Conservation (phyloP, 306 rosid species). For the Calophaca sinica region DNA sequence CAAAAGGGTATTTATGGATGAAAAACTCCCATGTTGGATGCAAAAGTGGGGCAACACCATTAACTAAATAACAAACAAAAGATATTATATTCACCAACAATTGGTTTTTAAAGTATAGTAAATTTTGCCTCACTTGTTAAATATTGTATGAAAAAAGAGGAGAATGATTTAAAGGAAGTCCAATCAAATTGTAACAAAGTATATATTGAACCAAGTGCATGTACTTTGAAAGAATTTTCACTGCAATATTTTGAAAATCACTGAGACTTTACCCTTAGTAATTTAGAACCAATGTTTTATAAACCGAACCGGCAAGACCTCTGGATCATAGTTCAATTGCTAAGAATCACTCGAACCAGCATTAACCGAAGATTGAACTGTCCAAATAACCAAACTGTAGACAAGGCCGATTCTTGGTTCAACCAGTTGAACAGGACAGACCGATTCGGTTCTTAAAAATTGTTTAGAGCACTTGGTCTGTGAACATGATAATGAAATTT, state of each 20-base stretch:
- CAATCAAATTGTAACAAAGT: not conserved
- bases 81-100: conserved; percentile 17
- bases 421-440: no score
- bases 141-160: conserved; percentile 9
- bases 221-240: conserved; percentile 7
- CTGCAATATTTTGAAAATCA: not conserved
- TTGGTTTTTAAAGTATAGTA: not conserved
- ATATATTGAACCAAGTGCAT: not conserved
- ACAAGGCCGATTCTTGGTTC: no score
- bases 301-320: no score
- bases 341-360: no score
- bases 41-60: conserved; percentile 64
- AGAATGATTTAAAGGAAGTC: conserved; percentile 5
- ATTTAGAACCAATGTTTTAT: no score
- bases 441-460: no score
- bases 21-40: conserved; percentile 41
- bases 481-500: not conserved
- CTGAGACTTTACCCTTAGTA: not conserved
- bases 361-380: no score
- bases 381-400: no score
- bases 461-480: no score
- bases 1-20: conserved; percentile 73
- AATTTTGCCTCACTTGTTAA: conserved; percentile 24
- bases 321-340: no score
- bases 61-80: conserved; percentile 40